Evolutionary conservation across 2,329 filamentous ascomycete species (phyloP).

Genomic region (Sclerotinia subarctica): DNA sequence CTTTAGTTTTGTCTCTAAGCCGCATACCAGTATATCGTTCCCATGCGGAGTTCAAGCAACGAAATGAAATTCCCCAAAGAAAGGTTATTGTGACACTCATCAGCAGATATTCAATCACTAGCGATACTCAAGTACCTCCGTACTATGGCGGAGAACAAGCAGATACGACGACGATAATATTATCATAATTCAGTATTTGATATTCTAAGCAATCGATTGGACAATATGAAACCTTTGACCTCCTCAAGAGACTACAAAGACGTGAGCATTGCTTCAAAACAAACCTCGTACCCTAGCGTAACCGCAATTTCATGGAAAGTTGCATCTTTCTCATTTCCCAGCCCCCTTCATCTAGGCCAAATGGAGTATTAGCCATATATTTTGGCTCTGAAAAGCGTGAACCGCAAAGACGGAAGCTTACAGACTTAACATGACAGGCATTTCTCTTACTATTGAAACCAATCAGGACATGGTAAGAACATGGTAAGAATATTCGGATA

Average conservation of each 20-base stretch:
- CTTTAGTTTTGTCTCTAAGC: background rate
- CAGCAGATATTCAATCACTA: background rate
- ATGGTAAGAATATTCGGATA: background rate
- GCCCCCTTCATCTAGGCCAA: background rate
- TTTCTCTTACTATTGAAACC: background rate
- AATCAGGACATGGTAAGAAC: background rate
- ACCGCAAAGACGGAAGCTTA: background rate
- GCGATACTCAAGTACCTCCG: background rate
- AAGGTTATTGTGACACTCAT: background rate
- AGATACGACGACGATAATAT: background rate
- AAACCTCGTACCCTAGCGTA: slow-evolving; percentile 1
- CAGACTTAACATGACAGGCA: background rate
- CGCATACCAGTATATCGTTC: background rate
- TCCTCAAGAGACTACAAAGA: background rate
- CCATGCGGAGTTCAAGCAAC: background rate
- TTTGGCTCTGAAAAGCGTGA: background rate
- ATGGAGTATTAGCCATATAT: background rate
- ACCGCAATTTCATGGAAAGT: slow-evolving; percentile 1
- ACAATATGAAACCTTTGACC: background rate
- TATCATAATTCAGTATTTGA: background rate
- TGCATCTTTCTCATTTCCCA: slow-evolving; percentile 12
- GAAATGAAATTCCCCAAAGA: background rate
- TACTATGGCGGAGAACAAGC: background rate
- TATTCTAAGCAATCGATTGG: background rate
- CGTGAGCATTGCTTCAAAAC: background rate